Percentiles rank a stretch among this genome's conserved stretches.
Evolutionary conservation across 495 filamentous ascomycete species (phyloP).

Genomic region (Neurospora intermedia): DNA sequence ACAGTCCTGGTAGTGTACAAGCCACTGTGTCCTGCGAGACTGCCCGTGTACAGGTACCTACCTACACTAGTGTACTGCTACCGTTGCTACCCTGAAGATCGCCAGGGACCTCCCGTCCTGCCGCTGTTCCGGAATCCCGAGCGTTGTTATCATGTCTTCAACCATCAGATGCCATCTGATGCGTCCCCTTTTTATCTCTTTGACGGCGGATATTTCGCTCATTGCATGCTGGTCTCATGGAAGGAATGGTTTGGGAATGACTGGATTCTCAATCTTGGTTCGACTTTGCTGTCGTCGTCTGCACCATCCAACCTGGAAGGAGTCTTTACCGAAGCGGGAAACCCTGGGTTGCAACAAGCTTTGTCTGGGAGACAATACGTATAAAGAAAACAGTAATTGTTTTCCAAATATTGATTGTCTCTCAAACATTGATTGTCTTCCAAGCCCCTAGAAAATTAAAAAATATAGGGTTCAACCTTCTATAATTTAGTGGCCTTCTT

Average conservation of each 20-base stretch:
- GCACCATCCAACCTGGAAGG: no score
- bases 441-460: no score
- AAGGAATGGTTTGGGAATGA: neutral
- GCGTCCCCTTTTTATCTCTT: neutral
- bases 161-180: neutral
- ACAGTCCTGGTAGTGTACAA: neutral
- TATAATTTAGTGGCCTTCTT: no score
- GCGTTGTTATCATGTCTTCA: neutral
- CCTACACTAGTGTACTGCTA: no score
- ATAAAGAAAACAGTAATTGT: no score
- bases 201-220: neutral
- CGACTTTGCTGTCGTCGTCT: neutral
- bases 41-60: neutral
- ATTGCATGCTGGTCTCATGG: neutral
- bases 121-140: neutral
- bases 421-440: no score
- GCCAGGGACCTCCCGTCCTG: neutral
- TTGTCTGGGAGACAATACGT: no score
- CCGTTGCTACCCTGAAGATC: neutral
- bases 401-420: no score
- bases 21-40: neutral
- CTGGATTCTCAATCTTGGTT: neutral
- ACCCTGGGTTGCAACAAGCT: no score
- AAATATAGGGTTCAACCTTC: no score
- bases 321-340: no score